Conservation (phyloP, 169 alveolate species). For the Plasmodium relictum region DNA sequence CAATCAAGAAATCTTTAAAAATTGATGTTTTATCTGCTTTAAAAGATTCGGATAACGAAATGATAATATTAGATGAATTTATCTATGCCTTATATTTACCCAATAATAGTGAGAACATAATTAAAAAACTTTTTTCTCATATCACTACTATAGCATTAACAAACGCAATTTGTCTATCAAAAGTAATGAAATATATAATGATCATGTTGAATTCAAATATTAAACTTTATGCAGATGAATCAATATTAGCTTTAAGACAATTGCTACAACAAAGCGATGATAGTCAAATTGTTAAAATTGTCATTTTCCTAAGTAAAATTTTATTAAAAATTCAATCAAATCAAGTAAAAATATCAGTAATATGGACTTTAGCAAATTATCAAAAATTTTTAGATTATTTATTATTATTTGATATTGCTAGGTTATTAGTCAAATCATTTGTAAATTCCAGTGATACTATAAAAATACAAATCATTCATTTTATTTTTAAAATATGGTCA, state of each 20-base stretch:
- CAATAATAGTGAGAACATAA: not conserved
- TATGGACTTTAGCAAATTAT: constrained; percentile 53
- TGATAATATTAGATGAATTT: constrained; percentile 21
- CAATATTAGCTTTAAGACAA: constrained; percentile 40
- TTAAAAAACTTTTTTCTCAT: constrained; percentile 23
- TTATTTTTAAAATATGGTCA: constrained; percentile 43
- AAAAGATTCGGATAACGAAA: constrained; percentile 6
- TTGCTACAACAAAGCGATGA: constrained; percentile 26
- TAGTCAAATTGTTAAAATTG: constrained; percentile 3
- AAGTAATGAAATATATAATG: constrained; percentile 27
- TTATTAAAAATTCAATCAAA: constrained; percentile 15
- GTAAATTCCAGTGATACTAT: not conserved
- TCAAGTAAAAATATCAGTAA: constrained; percentile 26
- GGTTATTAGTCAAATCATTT: constrained; percentile 35
- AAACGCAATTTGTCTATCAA: constrained; percentile 22
- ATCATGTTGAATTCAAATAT: constrained; percentile 15
- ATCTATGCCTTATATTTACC: constrained; percentile 40
- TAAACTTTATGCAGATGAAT: constrained; percentile 28
- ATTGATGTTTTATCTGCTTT: constrained; percentile 22
- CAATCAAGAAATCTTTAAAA: constrained; percentile 18
- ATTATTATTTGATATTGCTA: constrained; percentile 14
- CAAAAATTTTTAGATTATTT: constrained; percentile 37
- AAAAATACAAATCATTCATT: constrained; percentile 45
- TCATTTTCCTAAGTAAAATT: constrained; percentile 16
- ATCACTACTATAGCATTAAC: constrained; percentile 34